Conservation (phyloP, 2,329 filamentous ascomycete genomes). For the Colletotrichum lini region DNA sequence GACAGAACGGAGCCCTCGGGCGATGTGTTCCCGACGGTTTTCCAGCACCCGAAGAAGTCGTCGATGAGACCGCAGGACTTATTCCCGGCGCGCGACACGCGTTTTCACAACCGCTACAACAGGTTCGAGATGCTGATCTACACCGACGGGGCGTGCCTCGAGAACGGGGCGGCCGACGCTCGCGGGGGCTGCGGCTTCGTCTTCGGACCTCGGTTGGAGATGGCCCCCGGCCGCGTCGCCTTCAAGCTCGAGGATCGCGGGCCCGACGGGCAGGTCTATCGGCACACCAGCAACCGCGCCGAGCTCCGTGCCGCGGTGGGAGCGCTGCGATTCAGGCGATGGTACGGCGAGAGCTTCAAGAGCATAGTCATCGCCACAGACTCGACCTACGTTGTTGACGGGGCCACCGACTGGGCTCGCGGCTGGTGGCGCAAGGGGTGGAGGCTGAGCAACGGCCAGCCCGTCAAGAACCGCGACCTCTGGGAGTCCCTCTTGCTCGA, state of each 20-base stretch:
- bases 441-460: slow-evolving; percentile 51
- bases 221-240: slow-evolving; percentile 33
- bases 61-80: slow-evolving; percentile 45
- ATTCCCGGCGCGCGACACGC: slow-evolving; percentile 45
- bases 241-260: slow-evolving; percentile 60
- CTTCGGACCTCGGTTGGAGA: slow-evolving; percentile 43
- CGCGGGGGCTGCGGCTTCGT: slow-evolving; percentile 59
- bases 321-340: slow-evolving; percentile 61
- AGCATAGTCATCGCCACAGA: slow-evolving; percentile 68
- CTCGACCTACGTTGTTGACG: slow-evolving; percentile 64
- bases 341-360: slow-evolving; percentile 57
- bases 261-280: slow-evolving; percentile 53
- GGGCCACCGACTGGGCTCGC: slow-evolving; percentile 59
- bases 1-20: slow-evolving; percentile 14
- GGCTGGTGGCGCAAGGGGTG: slow-evolving; percentile 63
- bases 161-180: slow-evolving; percentile 56
- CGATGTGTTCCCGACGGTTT: slow-evolving; percentile 50
- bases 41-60: slow-evolving; percentile 45
- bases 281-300: slow-evolving; percentile 67
- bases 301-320: slow-evolving; percentile 69
- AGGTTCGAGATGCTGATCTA: slow-evolving; percentile 55
- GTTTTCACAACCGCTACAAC: slow-evolving; percentile 53
- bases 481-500: slow-evolving; percentile 65
- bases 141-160: slow-evolving; percentile 61
- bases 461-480: slow-evolving; percentile 66